phyloP scores from a whole-genome alignment of 1,139 yeast species.

The Zygosaccharomyces sapae region DNA sequence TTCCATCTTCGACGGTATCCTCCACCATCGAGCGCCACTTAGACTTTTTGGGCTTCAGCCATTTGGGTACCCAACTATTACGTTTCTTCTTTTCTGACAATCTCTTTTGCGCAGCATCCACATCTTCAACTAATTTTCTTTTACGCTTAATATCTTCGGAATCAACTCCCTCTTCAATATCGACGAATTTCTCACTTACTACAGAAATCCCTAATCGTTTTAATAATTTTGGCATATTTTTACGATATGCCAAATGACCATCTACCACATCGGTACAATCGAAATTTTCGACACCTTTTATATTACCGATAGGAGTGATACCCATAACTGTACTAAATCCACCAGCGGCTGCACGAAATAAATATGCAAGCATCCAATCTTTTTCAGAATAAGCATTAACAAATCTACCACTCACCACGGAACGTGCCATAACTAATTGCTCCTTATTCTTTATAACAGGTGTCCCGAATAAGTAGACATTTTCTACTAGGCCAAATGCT shows the following conservation, averaged over 20 bases:
- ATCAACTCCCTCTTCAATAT: slow-evolving; percentile 87
- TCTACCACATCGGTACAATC: slow-evolving; percentile 84
- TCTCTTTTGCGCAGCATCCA: slow-evolving; percentile 76
- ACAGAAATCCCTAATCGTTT: slow-evolving; percentile 73
- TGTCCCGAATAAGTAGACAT: slow-evolving; percentile 82
- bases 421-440: slow-evolving; percentile 71
- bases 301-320: slow-evolving; percentile 63
- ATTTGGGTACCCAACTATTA: slow-evolving; percentile 51
- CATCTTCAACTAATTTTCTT: slow-evolving; percentile 72
- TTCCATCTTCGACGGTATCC: slow-evolving; percentile 35
- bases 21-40: slow-evolving; percentile 81
- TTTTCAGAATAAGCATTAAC: slow-evolving; percentile 86
- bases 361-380: slow-evolving; percentile 95
- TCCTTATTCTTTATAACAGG: slow-evolving; percentile 80
- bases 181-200: slow-evolving; percentile 84
- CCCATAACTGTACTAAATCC: slow-evolving; percentile 91
- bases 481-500: slow-evolving; percentile 84
- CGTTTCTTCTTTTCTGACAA: slow-evolving; percentile 44
- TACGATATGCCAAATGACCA: slow-evolving; percentile 96
- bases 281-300: slow-evolving; percentile 70
- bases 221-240: slow-evolving; percentile 80
- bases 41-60: slow-evolving; percentile 65
- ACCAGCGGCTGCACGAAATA: slow-evolving; percentile 93
- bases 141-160: slow-evolving; percentile 80
- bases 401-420: slow-evolving; percentile 87